Evolutionary conservation across 2,329 filamentous ascomycete genomes (phyloP).

Genomic region (Lachnellula willkommii): DNA sequence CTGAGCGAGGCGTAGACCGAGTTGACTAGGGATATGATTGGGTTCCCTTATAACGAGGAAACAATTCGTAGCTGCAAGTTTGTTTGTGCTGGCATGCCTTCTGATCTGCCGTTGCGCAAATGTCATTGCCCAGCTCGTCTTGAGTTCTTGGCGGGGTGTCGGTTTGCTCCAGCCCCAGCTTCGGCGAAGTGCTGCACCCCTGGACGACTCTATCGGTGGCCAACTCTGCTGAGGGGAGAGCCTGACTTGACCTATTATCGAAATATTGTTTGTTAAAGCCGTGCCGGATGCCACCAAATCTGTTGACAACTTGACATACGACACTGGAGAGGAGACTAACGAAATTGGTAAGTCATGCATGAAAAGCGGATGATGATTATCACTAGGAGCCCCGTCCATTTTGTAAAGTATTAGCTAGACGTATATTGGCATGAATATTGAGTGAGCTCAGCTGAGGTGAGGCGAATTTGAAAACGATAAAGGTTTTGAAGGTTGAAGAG

Average conservation of each 20-base stretch:
- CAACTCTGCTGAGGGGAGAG: not conserved
- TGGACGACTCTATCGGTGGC: no score
- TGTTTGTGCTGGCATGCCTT: no score
- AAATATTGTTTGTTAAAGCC: constrained; percentile 2
- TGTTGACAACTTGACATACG: not conserved
- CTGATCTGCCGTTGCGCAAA: no score
- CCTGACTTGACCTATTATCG: not conserved
- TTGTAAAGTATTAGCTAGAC: not conserved
- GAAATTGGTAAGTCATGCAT: not conserved
- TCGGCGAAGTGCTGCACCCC: not conserved
- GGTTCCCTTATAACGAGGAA: no score
- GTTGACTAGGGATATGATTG: not conserved
- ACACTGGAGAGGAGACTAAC: not conserved
- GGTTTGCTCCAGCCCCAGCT: not conserved
- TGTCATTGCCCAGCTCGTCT: no score
- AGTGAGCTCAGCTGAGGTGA: not conserved
- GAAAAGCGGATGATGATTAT: not conserved
- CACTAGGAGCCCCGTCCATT: not conserved
- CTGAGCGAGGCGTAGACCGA: constrained; percentile 2
- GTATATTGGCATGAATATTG: not conserved
- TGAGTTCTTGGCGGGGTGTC: no score
- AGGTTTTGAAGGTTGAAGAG: not conserved
- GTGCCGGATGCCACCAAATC: constrained; percentile 7
- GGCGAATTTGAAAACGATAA: not conserved
- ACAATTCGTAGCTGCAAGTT: no score